Evolutionary conservation across 768 basidiomycete genomes (phyloP).

Genomic region (Auriculariales sp.): DNA sequence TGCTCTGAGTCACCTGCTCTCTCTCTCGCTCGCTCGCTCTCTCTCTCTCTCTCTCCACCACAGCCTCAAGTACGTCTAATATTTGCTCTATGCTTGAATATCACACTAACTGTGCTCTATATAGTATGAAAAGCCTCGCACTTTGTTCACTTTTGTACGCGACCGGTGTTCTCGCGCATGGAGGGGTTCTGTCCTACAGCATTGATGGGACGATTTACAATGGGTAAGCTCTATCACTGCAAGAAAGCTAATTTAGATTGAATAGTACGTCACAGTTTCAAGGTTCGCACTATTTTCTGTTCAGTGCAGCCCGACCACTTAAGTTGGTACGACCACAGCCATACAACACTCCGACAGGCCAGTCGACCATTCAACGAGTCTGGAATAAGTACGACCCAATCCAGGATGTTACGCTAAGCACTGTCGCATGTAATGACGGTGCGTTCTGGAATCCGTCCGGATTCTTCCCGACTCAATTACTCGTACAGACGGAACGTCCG

Average conservation of each 20-base stretch:
- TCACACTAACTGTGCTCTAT: too few species aligned
- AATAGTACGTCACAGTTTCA: background rate
- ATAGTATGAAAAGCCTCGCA: too few species aligned
- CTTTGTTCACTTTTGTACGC: too few species aligned
- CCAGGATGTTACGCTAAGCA: constrained; percentile 5
- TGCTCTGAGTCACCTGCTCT: too few species aligned
- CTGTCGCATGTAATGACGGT: constrained; percentile 8
- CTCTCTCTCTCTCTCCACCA: too few species aligned
- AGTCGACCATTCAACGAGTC: constrained; percentile 7
- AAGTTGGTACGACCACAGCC: background rate
- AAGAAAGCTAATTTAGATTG: background rate
- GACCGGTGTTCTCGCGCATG: constrained; percentile 7
- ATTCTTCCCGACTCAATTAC: too few species aligned
- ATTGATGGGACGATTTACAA: constrained; percentile 5
- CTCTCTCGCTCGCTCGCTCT: too few species aligned
- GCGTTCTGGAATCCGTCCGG: too few species aligned
- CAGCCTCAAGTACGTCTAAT: too few species aligned
- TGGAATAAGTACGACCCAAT: constrained; percentile 10
- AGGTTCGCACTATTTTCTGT: background rate
- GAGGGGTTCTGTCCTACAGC: constrained; percentile 7
- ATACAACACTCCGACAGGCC: constrained; percentile 7
- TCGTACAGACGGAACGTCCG: background rate
- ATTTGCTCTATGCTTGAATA: too few species aligned
- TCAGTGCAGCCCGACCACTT: background rate
- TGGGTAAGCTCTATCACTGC: background rate